Base-by-base conservation (phyloP, 805 yeast genomes). In the Saccharomycopsis sp. region DNA sequence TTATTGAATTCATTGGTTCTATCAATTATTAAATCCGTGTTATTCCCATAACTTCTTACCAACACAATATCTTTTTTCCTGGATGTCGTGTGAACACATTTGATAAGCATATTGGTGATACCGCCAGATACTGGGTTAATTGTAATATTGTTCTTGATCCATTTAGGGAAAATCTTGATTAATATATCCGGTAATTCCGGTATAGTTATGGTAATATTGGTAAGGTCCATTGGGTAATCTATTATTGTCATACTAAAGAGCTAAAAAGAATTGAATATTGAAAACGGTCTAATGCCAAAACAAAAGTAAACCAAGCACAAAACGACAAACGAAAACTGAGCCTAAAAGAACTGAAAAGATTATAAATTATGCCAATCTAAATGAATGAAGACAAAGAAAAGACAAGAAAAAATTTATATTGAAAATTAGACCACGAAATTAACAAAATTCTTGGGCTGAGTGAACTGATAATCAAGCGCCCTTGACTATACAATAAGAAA, bases 1-100 rank as follows among this genome's bases (percentile, higher is more conserved):
- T 84, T 79, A 16, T 81, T 79, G 56, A 77, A 80, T 57, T 83
- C 93, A 29, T 88, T 65, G 52, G 79, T 79, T 51, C 93, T 66
- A 59, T 84, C 88, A 27, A 83, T 83, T 41, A 83, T 81, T 29
- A 78, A 63, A 44, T 71, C 73, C 1, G 93, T 83, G 9, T 88
- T 88, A 45, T 75, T 72, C 6, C 93, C 93, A 53, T 84, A 83
- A 0, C 84, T 79, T 47, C 93, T 66, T 44, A 83, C 78, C 14
- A 83, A 67, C 0, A 74, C 77, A 4, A 60, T 62, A 44, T 70
- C 72, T 8, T 54, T 41, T 34, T 22, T 40, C 9, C 40, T 41
- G 4, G 11, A 11, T n/a, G 16, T 16, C 5, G 17, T 24, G 26
- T 65, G 67, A 7, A 61, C 60, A 53, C 80, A 74, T 22, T 71